Base-by-base conservation (phyloP, 139 green algal species). In the Chlorella sp. region DNA sequence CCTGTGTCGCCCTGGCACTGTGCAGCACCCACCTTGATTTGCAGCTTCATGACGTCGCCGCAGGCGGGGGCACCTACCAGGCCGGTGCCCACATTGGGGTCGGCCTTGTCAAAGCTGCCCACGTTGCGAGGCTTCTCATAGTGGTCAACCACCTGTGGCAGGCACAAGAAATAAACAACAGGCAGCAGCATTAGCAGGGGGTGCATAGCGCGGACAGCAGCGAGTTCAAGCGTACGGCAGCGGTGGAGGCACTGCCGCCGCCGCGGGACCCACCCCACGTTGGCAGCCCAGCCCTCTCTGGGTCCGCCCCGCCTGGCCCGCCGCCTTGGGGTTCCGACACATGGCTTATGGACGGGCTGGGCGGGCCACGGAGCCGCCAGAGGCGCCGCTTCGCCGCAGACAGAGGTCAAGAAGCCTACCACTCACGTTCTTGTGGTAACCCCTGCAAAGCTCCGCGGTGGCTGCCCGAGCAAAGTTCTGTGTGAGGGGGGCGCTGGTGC, bases 31-130 rank as follows among this genome's bases (percentile, higher is more conserved):
- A 83, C 75, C 75, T 81, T 81, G 75, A 99, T 99, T 91, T 99
- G 98, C 83, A 99, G 95, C 95, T 99, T 99, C 98, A 99, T 99
- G 9, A 99, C 98, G 86, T 99, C 98, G n/a, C 98, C 98, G 83
- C 98, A 99, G 14, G 98, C 98, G 26, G 97, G 97, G 0, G 97
- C 97, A 34, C 97, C 97, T 1, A 98, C 97, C 14, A 99, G 92
- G 28, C 97, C 97, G 18, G 96, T 98, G 60, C 95, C 96, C 0
- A 99, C 98, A 90, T 97, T 96, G 32, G 94, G 91, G 75, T 99
- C 98, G 40, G 90, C 95, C 94, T 99, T 99, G 91, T 98, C 94
- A 85, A 99, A 99, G n/a, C 94, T 96, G 36, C 98, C 98, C 18
- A 99, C 98, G 89, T 99, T 99, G 75, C 98, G 91, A 0, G 98